These are phyloP conservation scores for Scenedesmus sp. DNA, from an alignment of 163 green algal genomes.

Conservation along the genomic window DNA sequence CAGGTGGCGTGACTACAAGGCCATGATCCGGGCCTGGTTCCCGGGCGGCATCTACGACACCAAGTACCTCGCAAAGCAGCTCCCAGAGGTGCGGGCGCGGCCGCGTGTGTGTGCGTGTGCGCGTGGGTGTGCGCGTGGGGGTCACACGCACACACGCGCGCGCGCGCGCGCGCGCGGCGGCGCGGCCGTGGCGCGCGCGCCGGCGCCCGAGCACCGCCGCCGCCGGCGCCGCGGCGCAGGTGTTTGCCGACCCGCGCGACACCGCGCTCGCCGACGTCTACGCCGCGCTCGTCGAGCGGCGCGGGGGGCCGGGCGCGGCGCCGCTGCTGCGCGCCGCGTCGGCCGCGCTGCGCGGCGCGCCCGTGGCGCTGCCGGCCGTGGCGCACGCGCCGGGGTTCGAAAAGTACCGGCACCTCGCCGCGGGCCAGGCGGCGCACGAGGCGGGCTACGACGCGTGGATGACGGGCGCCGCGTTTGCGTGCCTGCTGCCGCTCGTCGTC, in stretches of 20 bases:
- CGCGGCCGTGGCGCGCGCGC: neutral
- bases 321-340: conserved; percentile 12
- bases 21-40: conserved; percentile 45
- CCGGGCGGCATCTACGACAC: conserved; percentile 66
- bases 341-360: neutral
- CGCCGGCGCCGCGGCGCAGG: neutral
- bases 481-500: conserved; percentile 49
- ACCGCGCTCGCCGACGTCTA: conserved; percentile 5
- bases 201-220: neutral
- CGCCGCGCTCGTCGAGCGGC: neutral
- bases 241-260: conserved; percentile 26
- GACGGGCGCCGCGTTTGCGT: conserved; percentile 56
- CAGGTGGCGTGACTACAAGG: conserved; percentile 47
- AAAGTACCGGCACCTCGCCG: conserved; percentile 30
- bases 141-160: neutral
- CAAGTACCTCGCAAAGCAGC: conserved; percentile 55
- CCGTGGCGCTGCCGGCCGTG: conserved; percentile 28
- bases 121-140: neutral
- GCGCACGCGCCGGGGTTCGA: conserved; percentile 44
- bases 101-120: neutral
- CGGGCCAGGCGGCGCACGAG: conserved; percentile 50
- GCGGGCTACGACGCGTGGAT: conserved; percentile 62
- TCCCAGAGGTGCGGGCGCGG: conserved; percentile 25
- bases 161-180: neutral
- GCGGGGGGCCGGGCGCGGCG: neutral